Evolutionary conservation across 352 stramenopile species (phyloP), one percentile per base, ranked within the genome.

Genomic region (Lagenidium giganteum): DNA sequence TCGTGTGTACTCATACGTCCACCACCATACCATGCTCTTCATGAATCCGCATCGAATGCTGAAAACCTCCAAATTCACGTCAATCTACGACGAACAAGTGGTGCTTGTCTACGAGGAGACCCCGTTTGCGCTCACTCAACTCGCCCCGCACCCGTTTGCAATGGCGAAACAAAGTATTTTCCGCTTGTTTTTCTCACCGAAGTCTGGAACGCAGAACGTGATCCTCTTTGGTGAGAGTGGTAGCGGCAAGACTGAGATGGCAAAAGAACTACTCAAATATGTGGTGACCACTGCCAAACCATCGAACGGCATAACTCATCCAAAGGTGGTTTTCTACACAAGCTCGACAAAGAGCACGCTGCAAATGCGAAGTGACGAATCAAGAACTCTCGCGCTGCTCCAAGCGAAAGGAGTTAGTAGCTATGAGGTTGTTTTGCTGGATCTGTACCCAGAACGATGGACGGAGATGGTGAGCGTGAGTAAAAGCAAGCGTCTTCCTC

Each of bases 291-390:
- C 64, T 13, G 67, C 78, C 1, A 55, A 77, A 26, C 68, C 75
- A 16, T 54, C 66, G 24, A 7, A 14, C 2, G 20, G 25, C 12
- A 23, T 1, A 8, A 43, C 23, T 21, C 45, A 48, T 22, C 55
- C 54, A 12, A 70, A 63, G 35, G 56, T 91, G 14, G 67, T 84
- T 35, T 37, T 91, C 11, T 91, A 83, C 27, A 91, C 75, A 8
- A 91, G 78, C 41, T 91, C 78, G 0, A 91, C 78, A 16, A 91
- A 87, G 57, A 91, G 78, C 47, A 91, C 78, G 3, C 64, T 84
- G 20, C 75, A 87, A 42, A 91, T 91, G 78, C 69, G 78, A n/a
- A 77, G 67, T 13, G 78, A 91, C 24, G 78, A 91, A 38, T 54
- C 70, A 9, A 56, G 73, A 20, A 85, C 75, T 8, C 73, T 88